Evolutionary conservation across 2,329 filamentous ascomycete species (phyloP), one percentile per base, ranked within the genome.

Genomic region (Byssothecium circinans): DNA sequence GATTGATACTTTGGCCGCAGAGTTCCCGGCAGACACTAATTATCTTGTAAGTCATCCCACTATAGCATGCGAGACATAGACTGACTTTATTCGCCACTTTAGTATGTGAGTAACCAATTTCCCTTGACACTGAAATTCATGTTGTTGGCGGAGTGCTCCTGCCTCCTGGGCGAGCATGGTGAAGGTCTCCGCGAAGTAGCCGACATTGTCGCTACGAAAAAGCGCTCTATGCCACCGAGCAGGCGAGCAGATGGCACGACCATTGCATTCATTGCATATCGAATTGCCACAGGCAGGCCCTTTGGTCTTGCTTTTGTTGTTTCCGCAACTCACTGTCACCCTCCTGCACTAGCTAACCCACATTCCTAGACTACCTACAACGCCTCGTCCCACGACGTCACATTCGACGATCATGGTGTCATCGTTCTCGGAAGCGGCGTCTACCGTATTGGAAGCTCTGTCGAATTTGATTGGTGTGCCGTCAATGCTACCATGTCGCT

Each of bases 401-500:
- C 83, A 12, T 97, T 99, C 58, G 87, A 96, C 58, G 92, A 97
- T 69, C 88, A 95, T 60, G 91, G 92, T 54, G 88, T 86, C 37
- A 76, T 99, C 46, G 87, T 97, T 49, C 83, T 99, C 12, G 94
- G 94, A 51, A 92, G 87, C 68, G 94, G 94, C 74, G 94, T 97
- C 18, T 99, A 99, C 81, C 85, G 94, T 69, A 99, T 97, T 69
- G 94, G 94, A 65, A 92, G 87, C 75, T 96, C 91, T 6, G 94
- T 99, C 43, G 94, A 99, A 74, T 99, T 99, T 69, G 92, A 99
- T 75, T 97, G 92, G 92, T 97, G 92, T 71, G 91, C 91, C 55
- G 91, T 96, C 52, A 94, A 91, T 65, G 88, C 91, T 55, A 91
- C 91, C 10, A 81, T 89, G 53, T 88, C 90, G 34, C 81, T 97